Percentiles rank a stretch among this genome's conserved stretches.
These are phyloP conservation scores for Kentomonas sorsogonicus DNA, from an alignment of 208 protist genomes.

Conservation along the genomic window DNA sequence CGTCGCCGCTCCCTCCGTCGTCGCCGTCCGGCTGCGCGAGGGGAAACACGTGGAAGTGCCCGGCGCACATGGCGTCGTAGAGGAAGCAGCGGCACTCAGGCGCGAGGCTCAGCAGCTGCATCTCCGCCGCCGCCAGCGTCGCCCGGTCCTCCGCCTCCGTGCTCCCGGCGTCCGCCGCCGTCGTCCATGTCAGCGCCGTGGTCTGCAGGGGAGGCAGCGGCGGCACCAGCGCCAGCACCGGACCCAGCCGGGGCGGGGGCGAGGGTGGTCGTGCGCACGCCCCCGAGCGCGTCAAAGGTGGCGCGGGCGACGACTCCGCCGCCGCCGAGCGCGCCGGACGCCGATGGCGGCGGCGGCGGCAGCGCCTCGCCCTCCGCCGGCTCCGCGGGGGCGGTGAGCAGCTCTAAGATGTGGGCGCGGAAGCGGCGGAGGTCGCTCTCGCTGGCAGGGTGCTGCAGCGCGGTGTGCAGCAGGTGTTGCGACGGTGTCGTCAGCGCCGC, in stretches of 20 bases:
- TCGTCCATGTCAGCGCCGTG: too few species aligned
- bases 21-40: slow-evolving; percentile 34
- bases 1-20: too few species aligned
- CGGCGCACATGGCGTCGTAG: slow-evolving; percentile 74
- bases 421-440: slow-evolving; percentile 49
- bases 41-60: slow-evolving; percentile 46
- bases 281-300: too few species aligned
- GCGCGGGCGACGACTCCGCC: too few species aligned
- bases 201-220: too few species aligned
- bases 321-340: too few species aligned
- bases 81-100: slow-evolving; percentile 75
- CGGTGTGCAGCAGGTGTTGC: slow-evolving; percentile 45
- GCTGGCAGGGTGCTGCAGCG: slow-evolving; percentile 57
- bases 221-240: too few species aligned
- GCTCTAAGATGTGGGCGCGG: slow-evolving; percentile 37
- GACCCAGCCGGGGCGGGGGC: too few species aligned
- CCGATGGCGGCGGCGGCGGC: neutral
- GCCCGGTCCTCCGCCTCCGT: too few species aligned
- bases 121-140: slow-evolving; percentile 26
- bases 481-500: slow-evolving; percentile 39
- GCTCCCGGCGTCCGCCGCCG: too few species aligned
- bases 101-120: slow-evolving; percentile 26
- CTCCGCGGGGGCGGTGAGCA: slow-evolving; percentile 11
- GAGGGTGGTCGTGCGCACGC: too few species aligned
- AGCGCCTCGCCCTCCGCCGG: neutral